A percentile compares a stretch with the other conserved stretches of the same genome.
Evolutionary conservation across 495 filamentous ascomycete genomes (phyloP).

Genomic region (Aspergillus affinis): DNA sequence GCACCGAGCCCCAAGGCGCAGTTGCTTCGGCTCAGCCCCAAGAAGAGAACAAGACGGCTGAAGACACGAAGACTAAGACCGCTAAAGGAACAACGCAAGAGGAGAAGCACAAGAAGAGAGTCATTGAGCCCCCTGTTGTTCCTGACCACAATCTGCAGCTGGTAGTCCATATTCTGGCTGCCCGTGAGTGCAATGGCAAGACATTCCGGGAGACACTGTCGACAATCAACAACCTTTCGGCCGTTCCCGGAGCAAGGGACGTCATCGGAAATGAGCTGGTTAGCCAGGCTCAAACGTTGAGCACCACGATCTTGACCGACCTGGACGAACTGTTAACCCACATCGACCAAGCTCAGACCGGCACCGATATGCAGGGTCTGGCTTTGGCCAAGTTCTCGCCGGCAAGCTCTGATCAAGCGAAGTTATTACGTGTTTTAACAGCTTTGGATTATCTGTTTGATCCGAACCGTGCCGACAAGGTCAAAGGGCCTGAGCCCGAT

Average conservation of each 20-base stretch:
- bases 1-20: constrained; percentile 24
- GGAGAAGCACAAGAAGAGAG: constrained; percentile 68
- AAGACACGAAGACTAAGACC: constrained; percentile 32
- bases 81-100: constrained; percentile 49
- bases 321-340: constrained; percentile 84
- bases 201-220: constrained; percentile 96
- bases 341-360: constrained; percentile 80
- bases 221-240: constrained; percentile 95
- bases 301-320: constrained; percentile 78
- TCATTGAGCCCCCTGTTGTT: constrained; percentile 79
- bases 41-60: constrained; percentile 25
- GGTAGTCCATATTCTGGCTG: constrained; percentile 92
- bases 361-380: constrained; percentile 91
- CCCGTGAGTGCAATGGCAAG: constrained; percentile 92
- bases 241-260: constrained; percentile 84
- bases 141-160: constrained; percentile 87
- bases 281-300: constrained; percentile 77
- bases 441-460: constrained; percentile 96
- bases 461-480: constrained; percentile 58
- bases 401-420: constrained; percentile 91
- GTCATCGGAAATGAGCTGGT: constrained; percentile 91
- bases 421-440: constrained; percentile 87
- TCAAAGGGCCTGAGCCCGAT: constrained; percentile 54
- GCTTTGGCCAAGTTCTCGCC: constrained; percentile 95
- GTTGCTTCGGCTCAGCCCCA: constrained; percentile 19